Evolutionary conservation across 768 basidiomycete species (phyloP).

Genomic region (Wakefieldia striispora): DNA sequence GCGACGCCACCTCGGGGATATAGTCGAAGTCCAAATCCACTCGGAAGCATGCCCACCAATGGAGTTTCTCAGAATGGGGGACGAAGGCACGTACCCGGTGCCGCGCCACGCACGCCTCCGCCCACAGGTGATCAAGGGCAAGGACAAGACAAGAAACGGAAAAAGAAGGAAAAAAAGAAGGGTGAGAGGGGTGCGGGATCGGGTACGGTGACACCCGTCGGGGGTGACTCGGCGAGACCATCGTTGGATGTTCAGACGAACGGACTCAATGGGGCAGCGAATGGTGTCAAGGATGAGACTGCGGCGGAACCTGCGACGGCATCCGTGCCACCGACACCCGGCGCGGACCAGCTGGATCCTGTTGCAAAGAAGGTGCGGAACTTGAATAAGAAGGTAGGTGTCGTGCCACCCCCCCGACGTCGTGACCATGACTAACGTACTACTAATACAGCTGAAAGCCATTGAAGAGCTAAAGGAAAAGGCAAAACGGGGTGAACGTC

Average conservation of each 20-base stretch:
- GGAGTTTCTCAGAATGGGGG: constrained; percentile 33
- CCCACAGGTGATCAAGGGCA: constrained; percentile 36
- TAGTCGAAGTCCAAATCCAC: constrained; percentile 55
- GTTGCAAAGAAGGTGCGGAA: constrained; percentile 92
- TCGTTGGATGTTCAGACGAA: constrained; percentile 38
- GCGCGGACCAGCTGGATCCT: constrained; percentile 66
- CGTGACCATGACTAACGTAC: background rate
- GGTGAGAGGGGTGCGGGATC: constrained; percentile 33
- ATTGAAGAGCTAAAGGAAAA: constrained; percentile 98
- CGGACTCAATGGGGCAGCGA: constrained; percentile 16
- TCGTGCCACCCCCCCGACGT: background rate
- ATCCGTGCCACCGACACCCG: constrained; percentile 53
- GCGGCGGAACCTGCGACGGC: constrained; percentile 3
- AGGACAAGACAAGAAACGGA: constrained; percentile 40
- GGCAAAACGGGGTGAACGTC: constrained; percentile 80
- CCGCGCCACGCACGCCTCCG: constrained; percentile 50
- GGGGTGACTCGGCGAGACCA: constrained; percentile 26
- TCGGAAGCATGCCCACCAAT: constrained; percentile 43
- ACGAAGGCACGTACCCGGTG: constrained; percentile 66
- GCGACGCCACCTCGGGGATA: constrained; percentile 64
- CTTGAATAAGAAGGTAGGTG: constrained; percentile 84
- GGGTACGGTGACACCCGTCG: constrained; percentile 30
- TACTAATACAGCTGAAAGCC: constrained; percentile 75
- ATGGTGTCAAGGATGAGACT: constrained; percentile 14
- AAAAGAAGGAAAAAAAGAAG: constrained; percentile 60